Conservation (phyloP, 306 rosid species). For the Nissolia schottii region DNA sequence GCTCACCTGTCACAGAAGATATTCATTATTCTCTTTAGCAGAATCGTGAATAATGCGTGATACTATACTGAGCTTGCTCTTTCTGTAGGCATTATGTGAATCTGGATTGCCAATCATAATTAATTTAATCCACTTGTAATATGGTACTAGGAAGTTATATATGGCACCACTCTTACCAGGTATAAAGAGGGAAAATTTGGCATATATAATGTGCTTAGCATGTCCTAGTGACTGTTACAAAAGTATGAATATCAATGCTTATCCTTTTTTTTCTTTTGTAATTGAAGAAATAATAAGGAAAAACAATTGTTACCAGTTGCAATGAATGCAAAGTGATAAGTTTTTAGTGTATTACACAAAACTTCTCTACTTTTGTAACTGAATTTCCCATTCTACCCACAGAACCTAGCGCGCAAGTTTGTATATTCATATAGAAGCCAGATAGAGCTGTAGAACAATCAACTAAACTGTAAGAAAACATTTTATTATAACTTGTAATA, state of each 20-base stretch:
- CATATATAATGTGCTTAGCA: not conserved
- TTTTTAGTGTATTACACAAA: not conserved
- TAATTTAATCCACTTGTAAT: not conserved
- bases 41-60: not conserved
- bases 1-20: slow-evolving; percentile 5
- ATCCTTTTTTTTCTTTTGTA: not conserved
- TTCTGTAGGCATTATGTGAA: not conserved
- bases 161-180: not conserved
- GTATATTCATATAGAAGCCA: not conserved
- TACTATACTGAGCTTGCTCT: not conserved
- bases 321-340: not conserved
- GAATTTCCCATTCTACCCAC: not conserved
- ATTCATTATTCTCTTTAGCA: not conserved
- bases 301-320: slow-evolving; percentile 1
- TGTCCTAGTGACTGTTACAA: not conserved
- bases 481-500: not conserved
- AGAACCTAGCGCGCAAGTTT: not conserved
- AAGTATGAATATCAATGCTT: not conserved
- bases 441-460: not conserved
- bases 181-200: not conserved
- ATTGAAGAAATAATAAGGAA: not conserved
- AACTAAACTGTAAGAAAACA: not conserved
- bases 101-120: not conserved
- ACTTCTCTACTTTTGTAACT: not conserved
- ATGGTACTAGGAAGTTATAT: not conserved